Percentiles rank a stretch among this genome's conserved stretches.
These are phyloP conservation scores for Udeniomyces megalosporus DNA, from an alignment of 768 basidiomycete genomes.

Conservation along the genomic window DNA sequence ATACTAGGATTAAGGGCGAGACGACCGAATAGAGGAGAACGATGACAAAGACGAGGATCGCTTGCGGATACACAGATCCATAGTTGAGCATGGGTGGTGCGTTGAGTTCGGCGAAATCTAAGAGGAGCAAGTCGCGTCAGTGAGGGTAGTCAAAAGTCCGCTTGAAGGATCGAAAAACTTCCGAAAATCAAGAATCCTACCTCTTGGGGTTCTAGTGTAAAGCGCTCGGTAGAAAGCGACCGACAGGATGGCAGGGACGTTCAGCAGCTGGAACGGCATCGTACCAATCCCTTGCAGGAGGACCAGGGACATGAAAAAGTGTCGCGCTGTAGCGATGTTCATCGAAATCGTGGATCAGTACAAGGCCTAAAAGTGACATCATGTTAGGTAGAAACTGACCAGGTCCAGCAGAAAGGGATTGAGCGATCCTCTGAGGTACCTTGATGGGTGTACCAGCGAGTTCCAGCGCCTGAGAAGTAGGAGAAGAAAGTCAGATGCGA, in stretches of 20 bases:
- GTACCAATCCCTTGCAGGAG: conserved; percentile 29
- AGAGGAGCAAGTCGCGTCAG: neutral
- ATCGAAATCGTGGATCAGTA: neutral
- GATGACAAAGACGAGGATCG: conserved; percentile 88
- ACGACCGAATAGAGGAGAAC: conserved; percentile 90
- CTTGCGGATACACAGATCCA: conserved; percentile 87
- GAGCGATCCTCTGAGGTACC: conserved; percentile 68
- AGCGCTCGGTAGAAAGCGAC: conserved; percentile 57
- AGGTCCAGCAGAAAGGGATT: conserved; percentile 37
- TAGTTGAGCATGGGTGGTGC: conserved; percentile 98
- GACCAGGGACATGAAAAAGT: conserved; percentile 36
- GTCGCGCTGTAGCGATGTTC: too few relatives aligned
- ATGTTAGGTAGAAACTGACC: too few relatives aligned
- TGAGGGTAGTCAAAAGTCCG: too few relatives aligned
- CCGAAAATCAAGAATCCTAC: conserved; percentile 33
- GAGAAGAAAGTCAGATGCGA: conserved; percentile 18
- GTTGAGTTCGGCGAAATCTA: conserved; percentile 91
- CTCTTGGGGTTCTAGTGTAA: conserved; percentile 76
- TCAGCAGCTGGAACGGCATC: conserved; percentile 89
- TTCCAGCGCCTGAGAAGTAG: conserved; percentile 44
- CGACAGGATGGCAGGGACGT: conserved; percentile 73
- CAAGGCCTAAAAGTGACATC: neutral
- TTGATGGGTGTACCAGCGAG: conserved; percentile 85
- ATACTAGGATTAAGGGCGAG: conserved; percentile 84
- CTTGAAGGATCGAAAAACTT: neutral